Percentiles rank a stretch among this genome's conserved stretches.
Conservation (phyloP, 768 basidiomycete species). For the Tricholoma furcatifolium region DNA sequence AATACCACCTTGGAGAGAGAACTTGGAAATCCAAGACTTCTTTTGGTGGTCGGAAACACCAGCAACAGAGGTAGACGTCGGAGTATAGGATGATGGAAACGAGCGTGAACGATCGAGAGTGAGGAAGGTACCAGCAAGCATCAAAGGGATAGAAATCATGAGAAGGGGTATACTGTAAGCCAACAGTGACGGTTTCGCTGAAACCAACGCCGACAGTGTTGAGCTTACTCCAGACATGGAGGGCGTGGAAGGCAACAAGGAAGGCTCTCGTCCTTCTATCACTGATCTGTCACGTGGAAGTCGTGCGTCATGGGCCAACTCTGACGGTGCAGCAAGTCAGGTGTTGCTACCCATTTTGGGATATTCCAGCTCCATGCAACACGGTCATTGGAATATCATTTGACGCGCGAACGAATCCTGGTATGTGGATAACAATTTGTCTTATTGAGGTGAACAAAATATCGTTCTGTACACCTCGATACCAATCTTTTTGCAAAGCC, state of each 20-base stretch:
- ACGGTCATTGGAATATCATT: too few species aligned
- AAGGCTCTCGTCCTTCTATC: not conserved
- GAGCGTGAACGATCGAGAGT: constrained; percentile 68
- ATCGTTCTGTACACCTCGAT: too few species aligned
- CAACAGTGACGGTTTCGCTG: constrained; percentile 48
- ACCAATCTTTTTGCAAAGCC: too few species aligned
- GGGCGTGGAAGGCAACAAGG: constrained; percentile 10
- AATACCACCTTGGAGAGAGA: constrained; percentile 57
- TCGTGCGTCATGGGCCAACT: too few species aligned
- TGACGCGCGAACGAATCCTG: too few species aligned
- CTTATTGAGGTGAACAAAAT: too few species aligned
- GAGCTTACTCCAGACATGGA: constrained; percentile 18
- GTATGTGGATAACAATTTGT: too few species aligned
- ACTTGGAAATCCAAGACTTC: constrained; percentile 31
- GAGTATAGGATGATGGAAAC: constrained; percentile 45
- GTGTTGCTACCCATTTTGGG: too few species aligned
- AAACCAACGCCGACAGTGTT: constrained; percentile 40
- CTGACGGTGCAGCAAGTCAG: too few species aligned
- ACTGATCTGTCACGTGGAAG: not conserved
- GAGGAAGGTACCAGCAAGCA: constrained; percentile 70
- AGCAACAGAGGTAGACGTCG: constrained; percentile 24
- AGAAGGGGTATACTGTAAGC: constrained; percentile 64
- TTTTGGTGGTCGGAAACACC: constrained; percentile 31
- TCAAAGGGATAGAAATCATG: constrained; percentile 51
- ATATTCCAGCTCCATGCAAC: too few species aligned